A percentile compares a stretch with the other conserved stretches of the same genome.
Evolutionary conservation across 768 basidiomycete species (phyloP).

Genomic region (Coprinopsis sp.): DNA sequence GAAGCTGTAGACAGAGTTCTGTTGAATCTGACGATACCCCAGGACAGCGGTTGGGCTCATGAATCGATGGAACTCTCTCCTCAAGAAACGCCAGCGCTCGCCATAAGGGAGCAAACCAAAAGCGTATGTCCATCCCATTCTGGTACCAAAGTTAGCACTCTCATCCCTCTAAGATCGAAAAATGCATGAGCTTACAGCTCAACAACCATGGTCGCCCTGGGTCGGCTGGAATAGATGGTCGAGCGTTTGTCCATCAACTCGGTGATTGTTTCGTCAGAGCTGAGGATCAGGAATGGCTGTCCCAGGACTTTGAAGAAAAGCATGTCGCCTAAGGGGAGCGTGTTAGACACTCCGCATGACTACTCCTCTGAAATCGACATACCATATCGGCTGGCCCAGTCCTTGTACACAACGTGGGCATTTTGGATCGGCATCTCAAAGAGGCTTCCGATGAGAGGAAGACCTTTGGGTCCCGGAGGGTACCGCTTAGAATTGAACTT

Average conservation of each 20-base stretch:
- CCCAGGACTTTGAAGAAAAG: conserved; percentile 15
- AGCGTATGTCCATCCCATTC: conserved; percentile 11
- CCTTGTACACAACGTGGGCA: conserved; percentile 3
- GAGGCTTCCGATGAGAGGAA: conserved; percentile 9
- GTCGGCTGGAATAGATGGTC: conserved; percentile 16
- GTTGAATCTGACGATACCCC: conserved; percentile 13
- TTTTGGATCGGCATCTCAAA: conserved; percentile 9
- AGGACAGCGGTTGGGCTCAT: conserved; percentile 15
- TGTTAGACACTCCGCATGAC: neutral
- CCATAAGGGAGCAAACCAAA: conserved; percentile 20
- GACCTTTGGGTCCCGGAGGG: conserved; percentile 9
- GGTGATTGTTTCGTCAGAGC: conserved; percentile 13
- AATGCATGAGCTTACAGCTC: conserved; percentile 15
- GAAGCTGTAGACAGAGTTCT: neutral
- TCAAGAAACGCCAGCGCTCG: conserved; percentile 16
- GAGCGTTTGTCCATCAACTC: conserved; percentile 20
- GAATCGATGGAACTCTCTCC: conserved; percentile 21
- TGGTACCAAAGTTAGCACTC: neutral
- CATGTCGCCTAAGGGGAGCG: conserved; percentile 4
- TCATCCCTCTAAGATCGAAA: conserved; percentile 8
- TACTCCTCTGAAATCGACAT: neutral
- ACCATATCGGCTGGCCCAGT: conserved; percentile 12
- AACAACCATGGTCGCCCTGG: conserved; percentile 15
- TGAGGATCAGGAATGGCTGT: conserved; percentile 14
- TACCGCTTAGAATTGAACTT: neutral